A percentile compares a stretch with the other conserved stretches of the same genome.
Conservation (phyloP, 495 filamentous ascomycete genomes). For the Hypoxylon fragiforme region DNA sequence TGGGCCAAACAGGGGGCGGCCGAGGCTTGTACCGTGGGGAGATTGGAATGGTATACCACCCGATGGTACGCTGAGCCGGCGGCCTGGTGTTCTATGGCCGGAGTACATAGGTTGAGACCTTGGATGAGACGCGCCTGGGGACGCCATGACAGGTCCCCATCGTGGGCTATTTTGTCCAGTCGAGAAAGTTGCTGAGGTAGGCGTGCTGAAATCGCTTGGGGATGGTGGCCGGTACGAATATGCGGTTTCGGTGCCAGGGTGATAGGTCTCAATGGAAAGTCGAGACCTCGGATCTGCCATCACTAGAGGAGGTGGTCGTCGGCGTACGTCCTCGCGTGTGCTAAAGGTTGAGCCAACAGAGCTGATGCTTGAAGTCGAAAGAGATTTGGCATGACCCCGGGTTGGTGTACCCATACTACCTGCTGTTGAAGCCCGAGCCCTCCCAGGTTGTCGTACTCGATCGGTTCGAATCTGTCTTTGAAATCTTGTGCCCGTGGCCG, state of each 20-base stretch:
- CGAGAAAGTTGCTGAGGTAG: slow-evolving; percentile 74
- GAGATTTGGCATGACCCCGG: slow-evolving; percentile 77
- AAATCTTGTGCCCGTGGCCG: slow-evolving; percentile 90
- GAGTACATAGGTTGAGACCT: slow-evolving; percentile 68
- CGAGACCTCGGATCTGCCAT: slow-evolving; percentile 75
- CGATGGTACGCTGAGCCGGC: slow-evolving; percentile 81
- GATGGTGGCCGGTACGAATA: slow-evolving; percentile 60
- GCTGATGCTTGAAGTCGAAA: slow-evolving; percentile 83
- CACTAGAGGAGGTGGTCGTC: slow-evolving; percentile 78
- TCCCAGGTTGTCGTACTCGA: slow-evolving; percentile 67
- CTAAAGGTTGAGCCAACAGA: slow-evolving; percentile 75
- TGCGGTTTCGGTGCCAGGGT: slow-evolving; percentile 51
- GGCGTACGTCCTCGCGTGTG: slow-evolving; percentile 60
- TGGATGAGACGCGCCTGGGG: slow-evolving; percentile 67
- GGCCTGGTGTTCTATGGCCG: slow-evolving; percentile 65
- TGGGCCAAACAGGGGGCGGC: slow-evolving; percentile 62
- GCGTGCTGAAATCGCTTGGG: slow-evolving; percentile 73
- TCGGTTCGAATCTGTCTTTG: slow-evolving; percentile 89
- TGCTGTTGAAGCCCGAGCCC: slow-evolving; percentile 75
- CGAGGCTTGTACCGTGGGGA: slow-evolving; percentile 58
- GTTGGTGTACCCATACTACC: slow-evolving; percentile 63
- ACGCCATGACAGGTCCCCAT: slow-evolving; percentile 64
- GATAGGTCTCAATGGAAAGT: slow-evolving; percentile 66
- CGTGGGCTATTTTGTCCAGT: slow-evolving; percentile 72
- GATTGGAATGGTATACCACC: slow-evolving; percentile 73